A percentile compares a stretch with the other conserved stretches of the same genome.
Conservation (phyloP, 176 grass and related monocot genomes). For the Aegilops bicornis region DNA sequence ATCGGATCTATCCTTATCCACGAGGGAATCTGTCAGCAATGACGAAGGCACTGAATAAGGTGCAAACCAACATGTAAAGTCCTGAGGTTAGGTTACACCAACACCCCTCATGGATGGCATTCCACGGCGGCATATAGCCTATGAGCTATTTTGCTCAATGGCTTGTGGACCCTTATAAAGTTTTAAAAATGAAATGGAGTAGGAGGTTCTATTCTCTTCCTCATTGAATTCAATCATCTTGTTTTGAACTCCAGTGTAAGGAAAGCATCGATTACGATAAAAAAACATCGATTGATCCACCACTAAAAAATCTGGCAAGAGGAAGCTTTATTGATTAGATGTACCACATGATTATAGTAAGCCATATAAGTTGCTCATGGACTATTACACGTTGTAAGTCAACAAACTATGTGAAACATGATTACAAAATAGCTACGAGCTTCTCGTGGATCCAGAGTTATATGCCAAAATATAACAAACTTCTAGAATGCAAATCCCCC, state of each 20-base stretch:
- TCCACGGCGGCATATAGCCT: background rate
- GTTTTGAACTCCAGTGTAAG: no score
- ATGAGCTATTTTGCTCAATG: background rate
- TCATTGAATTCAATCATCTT: no score
- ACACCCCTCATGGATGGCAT: background rate
- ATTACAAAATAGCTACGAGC: background rate
- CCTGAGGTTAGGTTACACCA: background rate
- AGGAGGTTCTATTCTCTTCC: no score
- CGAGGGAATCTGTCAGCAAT: background rate
- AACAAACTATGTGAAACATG: background rate
- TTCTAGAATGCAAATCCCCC: background rate
- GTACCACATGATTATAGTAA: background rate
- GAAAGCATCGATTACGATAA: no score
- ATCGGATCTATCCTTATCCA: background rate
- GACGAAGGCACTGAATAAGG: background rate
- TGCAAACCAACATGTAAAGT: background rate
- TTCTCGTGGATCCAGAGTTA: background rate
- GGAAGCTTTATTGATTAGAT: no score
- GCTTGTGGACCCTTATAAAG: no score
- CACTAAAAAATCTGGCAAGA: background rate
- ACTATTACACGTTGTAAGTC: background rate
- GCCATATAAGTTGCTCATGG: background rate
- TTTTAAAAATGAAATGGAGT: no score
- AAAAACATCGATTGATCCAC: background rate
- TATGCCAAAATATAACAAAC: background rate